A percentile compares a stretch with the other conserved stretches of the same genome.
These are phyloP conservation scores for Exophiala sp. DNA, from an alignment of 2,329 filamentous ascomycete species.

Conservation along the genomic window DNA sequence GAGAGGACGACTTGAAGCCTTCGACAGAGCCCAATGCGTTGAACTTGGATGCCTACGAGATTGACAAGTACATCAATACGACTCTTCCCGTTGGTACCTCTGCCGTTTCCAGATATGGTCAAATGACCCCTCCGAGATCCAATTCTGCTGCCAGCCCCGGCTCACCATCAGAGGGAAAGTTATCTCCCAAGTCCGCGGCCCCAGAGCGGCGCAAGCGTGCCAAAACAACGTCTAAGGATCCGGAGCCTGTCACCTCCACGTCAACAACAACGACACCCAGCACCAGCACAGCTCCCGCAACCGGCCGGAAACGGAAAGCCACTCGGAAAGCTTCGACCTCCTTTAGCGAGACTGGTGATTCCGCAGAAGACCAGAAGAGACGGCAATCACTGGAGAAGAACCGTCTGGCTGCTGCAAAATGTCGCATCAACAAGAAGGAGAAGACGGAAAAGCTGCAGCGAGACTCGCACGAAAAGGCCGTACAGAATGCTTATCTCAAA, in stretches of 20 bases:
- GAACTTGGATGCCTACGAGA: conserved; percentile 17
- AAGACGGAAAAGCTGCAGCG: conserved; percentile 28
- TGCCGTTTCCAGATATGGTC: conserved; percentile 25
- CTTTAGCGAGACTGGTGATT: conserved; percentile 4
- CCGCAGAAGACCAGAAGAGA: conserved; percentile 25
- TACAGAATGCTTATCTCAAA: conserved; percentile 29
- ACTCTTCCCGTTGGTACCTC: conserved; percentile 18
- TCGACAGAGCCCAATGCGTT: conserved; percentile 5
- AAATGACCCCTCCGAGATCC: conserved; percentile 28
- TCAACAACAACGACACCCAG: background rate
- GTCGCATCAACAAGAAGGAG: conserved; percentile 30
- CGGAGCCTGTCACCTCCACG: conserved; percentile 3
- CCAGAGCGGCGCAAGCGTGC: conserved; percentile 19
- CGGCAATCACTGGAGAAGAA: conserved; percentile 30
- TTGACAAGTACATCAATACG: conserved; percentile 23
- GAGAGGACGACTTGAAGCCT: conserved; percentile 23
- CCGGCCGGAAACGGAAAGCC: conserved; percentile 25
- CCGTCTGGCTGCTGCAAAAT: conserved; percentile 29
- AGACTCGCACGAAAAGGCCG: conserved; percentile 28
- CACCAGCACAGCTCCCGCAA: conserved; percentile 4
- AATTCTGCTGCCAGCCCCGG: conserved; percentile 21
- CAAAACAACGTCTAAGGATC: conserved; percentile 17
- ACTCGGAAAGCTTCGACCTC: conserved; percentile 20
- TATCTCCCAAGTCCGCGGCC: conserved; percentile 14
- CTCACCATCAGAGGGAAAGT: conserved; percentile 16